These are phyloP conservation scores for Plantago elongata DNA, from an alignment of 257 asterid species.

Conservation along the genomic window DNA sequence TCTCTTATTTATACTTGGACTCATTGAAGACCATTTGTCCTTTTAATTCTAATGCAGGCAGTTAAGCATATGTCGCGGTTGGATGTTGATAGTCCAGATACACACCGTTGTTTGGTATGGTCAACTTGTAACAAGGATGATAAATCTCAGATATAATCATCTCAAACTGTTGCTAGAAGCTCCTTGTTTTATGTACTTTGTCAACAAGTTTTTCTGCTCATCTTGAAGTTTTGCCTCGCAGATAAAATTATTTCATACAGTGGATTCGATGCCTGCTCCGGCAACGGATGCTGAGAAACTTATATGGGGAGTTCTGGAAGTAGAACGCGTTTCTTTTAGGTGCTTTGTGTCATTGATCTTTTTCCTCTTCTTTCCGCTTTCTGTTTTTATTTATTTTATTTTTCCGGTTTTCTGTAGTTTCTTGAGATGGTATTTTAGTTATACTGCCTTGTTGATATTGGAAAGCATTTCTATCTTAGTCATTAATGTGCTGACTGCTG, in stretches of 20 bases:
- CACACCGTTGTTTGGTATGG: constrained; percentile 86
- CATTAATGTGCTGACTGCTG: neutral
- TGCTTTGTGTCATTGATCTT: constrained; percentile 21
- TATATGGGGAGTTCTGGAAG: constrained; percentile 77
- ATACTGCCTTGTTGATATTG: constrained; percentile 9
- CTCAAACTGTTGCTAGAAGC: no score
- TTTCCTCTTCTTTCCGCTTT: neutral
- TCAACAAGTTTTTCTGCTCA: no score
- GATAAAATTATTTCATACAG: constrained; percentile 79
- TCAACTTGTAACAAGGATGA: constrained; percentile 10
- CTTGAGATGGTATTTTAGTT: no score
- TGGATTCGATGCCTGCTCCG: constrained; percentile 65
- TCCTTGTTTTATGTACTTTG: no score
- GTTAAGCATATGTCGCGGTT: constrained; percentile 72
- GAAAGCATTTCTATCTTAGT: neutral
- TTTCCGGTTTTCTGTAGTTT: neutral
- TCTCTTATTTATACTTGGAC: constrained; percentile 9
- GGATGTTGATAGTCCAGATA: constrained; percentile 71
- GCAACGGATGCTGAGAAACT: constrained; percentile 68
- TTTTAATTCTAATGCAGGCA: constrained; percentile 50
- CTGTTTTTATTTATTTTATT: neutral
- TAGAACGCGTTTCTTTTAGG: constrained; percentile 74
- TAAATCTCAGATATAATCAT: no score
- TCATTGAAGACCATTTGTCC: constrained; percentile 12
- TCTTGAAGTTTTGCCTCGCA: constrained; percentile 27